Conservation (phyloP, 257 asterid species). For the Nyctanthes arbortristis region DNA sequence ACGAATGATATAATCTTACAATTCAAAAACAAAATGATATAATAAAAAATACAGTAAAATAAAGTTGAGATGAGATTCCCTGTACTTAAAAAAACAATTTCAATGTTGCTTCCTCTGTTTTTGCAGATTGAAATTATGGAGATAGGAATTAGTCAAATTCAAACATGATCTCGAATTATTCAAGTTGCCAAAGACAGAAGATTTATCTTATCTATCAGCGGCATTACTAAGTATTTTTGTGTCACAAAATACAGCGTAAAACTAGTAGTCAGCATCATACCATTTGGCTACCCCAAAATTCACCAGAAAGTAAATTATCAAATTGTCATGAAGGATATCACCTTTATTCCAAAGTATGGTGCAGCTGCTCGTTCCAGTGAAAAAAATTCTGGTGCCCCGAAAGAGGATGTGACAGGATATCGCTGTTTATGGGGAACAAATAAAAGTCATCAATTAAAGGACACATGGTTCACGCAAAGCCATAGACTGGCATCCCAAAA, state of each 20-base stretch:
- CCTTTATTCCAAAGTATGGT: slow-evolving; percentile 93
- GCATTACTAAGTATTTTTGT: slow-evolving; percentile 1
- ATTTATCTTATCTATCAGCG: neutral
- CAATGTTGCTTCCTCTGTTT: neutral
- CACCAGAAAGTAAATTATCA: neutral
- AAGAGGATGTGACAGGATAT: slow-evolving; percentile 70
- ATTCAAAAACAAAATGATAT: neutral
- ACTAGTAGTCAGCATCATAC: slow-evolving; percentile 14
- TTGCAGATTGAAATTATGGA: neutral
- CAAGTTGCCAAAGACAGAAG: neutral
- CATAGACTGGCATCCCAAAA: slow-evolving; percentile 7
- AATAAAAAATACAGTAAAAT: neutral
- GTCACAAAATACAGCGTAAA: too few species aligned
- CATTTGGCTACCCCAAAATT: neutral
- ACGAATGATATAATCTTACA: too few species aligned
- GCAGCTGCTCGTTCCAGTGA: slow-evolving; percentile 90
- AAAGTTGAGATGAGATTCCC: neutral
- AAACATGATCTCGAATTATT: too few species aligned
- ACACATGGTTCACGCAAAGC: slow-evolving; percentile 3
- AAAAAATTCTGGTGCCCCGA: slow-evolving; percentile 59
- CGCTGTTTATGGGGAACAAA: slow-evolving; percentile 49
- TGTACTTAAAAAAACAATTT: too few species aligned
- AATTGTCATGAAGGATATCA: slow-evolving; percentile 18
- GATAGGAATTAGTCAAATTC: neutral
- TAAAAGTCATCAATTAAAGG: slow-evolving; percentile 3